Base-by-base conservation (phyloP, 2,329 filamentous ascomycete genomes). In the Aspergillus sp. region DNA sequence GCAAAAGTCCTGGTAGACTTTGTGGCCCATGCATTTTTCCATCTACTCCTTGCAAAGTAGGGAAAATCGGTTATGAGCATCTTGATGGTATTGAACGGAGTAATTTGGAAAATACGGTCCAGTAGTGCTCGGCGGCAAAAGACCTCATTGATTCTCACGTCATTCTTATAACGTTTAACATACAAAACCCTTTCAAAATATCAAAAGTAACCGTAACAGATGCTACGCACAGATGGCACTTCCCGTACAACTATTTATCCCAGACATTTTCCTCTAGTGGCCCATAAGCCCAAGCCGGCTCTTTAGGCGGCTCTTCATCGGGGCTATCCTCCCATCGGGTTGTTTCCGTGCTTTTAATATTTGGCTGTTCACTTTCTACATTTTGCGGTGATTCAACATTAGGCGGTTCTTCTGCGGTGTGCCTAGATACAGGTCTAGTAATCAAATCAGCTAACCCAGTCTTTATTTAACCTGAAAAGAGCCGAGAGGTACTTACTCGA, bases 251-350 rank as follows among this genome's bases (percentile, higher is more conserved):
- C 56, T 61, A 66, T 51, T 55, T 58, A 39, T 49, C 51, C 64
- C 64, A 67, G 48, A 67, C 63, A 52, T 67, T 65, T 48, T 69
- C 68, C 17, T 67, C 63, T 37, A 71, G 50, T 6, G 56, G 61
- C 19, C 64, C 59, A 52, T 66, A 65, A 39, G 51, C 50, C 52
- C 60, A 62, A 44, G 53, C 48, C 25, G 52, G 49, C 13, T 51
- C 48, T 44, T 49, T 49, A 23, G 50, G 47, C 30, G 43, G 15
- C 10, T 46, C 52, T 45, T 49, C 20, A 15, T 41, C 43, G 10
- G 43, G 39, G 17, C 35, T 43, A 20, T 43, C 20, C 41, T 25
- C 47, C 38, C 13, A 13, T 30, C 25, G 23, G 7, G 17, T 23
- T 19, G 37, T 19, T 9, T 22, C 43, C 10, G 10, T 37, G 23